Evolutionary conservation across 2,329 filamentous ascomycete genomes (phyloP).

Genomic region (Pseudocercospora fuligena): DNA sequence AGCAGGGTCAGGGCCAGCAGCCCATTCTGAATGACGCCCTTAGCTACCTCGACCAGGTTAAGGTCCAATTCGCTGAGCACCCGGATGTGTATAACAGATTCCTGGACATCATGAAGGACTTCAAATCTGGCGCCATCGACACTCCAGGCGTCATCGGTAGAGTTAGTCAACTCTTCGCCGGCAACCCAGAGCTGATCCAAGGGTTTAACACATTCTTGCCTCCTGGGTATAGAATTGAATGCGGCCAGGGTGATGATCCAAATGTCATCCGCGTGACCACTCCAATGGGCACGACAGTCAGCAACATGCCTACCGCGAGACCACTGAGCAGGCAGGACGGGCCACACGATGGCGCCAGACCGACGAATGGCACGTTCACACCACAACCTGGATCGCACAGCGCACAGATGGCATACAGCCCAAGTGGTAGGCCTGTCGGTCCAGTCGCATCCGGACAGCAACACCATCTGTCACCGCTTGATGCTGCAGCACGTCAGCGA

Average conservation of each 20-base stretch:
- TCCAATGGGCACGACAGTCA: slow-evolving; percentile 94
- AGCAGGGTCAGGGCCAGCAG: slow-evolving; percentile 71
- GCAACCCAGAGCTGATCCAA: slow-evolving; percentile 85
- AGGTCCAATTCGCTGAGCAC: slow-evolving; percentile 95
- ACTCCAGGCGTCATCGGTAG: slow-evolving; percentile 97
- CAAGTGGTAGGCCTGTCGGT: slow-evolving; percentile 49
- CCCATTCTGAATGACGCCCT: slow-evolving; percentile 86
- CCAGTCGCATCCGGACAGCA: slow-evolving; percentile 43
- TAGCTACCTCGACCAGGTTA: slow-evolving; percentile 97
- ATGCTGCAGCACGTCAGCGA: slow-evolving; percentile 36
- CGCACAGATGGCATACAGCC: slow-evolving; percentile 48
- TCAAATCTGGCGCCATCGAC: slow-evolving; percentile 97
- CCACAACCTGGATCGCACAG: slow-evolving; percentile 43
- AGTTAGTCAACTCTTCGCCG: slow-evolving; percentile 93
- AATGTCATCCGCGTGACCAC: slow-evolving; percentile 97
- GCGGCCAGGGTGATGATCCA: slow-evolving; percentile 88
- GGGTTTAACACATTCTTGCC: slow-evolving; percentile 98
- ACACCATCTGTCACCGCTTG: slow-evolving; percentile 36
- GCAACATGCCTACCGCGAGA: slow-evolving; percentile 71
- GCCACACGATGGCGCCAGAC: slow-evolving; percentile 29
- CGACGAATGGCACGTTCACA: slow-evolving; percentile 46
- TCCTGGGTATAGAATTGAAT: slow-evolving; percentile 93
- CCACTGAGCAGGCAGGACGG: slow-evolving; percentile 44
- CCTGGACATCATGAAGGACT: slow-evolving; percentile 99
- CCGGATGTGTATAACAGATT: slow-evolving; percentile 98